These are phyloP conservation scores for Trichosanthes truncata DNA, from an alignment of 306 rosid genomes.

Conservation along the genomic window DNA sequence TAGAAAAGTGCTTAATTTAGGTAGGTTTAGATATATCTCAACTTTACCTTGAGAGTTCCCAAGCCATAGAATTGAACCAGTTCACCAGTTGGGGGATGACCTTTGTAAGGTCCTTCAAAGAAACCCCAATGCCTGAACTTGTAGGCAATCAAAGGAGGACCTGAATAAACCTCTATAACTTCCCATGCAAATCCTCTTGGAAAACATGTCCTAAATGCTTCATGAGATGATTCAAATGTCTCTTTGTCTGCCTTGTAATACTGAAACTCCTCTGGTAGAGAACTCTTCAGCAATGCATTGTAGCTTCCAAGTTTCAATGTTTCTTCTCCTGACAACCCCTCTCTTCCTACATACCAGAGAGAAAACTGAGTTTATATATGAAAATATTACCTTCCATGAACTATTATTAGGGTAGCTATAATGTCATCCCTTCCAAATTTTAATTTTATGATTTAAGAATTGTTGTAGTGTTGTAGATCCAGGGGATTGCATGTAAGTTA, in stretches of 20 bases:
- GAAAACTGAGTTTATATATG: background rate
- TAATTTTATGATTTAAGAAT: background rate
- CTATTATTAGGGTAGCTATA: background rate
- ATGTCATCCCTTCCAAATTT: background rate
- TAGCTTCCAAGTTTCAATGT: constrained; percentile 51
- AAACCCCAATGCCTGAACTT: constrained; percentile 85
- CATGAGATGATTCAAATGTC: constrained; percentile 62
- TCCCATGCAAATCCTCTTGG: constrained; percentile 93
- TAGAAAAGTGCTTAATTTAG: background rate
- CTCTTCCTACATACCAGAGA: constrained; percentile 34
- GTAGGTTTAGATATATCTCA: background rate
- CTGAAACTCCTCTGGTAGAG: constrained; percentile 40
- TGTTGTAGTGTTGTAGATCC: background rate
- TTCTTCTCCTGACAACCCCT: constrained; percentile 53
- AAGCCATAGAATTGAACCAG: constrained; percentile 49
- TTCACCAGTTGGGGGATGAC: constrained; percentile 51
- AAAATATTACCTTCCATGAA: background rate
- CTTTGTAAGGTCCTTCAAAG: constrained; percentile 68
- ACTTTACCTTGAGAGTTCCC: constrained; percentile 51
- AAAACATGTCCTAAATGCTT: constrained; percentile 42
- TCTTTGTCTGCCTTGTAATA: constrained; percentile 57
- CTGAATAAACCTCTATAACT: constrained; percentile 46
- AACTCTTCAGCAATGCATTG: constrained; percentile 49
- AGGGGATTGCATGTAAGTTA: background rate
- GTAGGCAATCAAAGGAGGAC: constrained; percentile 61